Conservation (phyloP, 768 basidiomycete species). For the Piloderma croceum region DNA sequence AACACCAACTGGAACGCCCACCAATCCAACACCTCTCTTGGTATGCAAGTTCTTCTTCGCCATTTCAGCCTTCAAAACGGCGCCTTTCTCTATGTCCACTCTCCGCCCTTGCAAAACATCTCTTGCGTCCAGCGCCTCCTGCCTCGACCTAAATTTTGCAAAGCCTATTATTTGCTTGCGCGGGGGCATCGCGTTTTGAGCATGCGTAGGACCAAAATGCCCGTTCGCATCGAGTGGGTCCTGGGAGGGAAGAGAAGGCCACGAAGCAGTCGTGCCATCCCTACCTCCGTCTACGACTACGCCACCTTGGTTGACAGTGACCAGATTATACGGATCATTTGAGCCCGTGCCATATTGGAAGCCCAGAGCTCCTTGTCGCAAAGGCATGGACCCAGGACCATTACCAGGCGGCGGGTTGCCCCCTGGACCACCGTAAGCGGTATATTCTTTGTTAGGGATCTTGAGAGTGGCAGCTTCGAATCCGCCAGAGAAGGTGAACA, state of each 20-base stretch:
- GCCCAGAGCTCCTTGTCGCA: slow-evolving; percentile 21
- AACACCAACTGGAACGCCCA: slow-evolving; percentile 20
- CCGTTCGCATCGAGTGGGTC: background rate
- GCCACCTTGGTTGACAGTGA: slow-evolving; percentile 77
- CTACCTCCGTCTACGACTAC: slow-evolving; percentile 75
- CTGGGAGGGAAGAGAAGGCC: slow-evolving; percentile 35
- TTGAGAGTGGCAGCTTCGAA: slow-evolving; percentile 98
- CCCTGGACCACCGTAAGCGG: slow-evolving; percentile 69
- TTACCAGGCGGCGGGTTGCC: slow-evolving; percentile 32
- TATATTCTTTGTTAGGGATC: slow-evolving; percentile 89
- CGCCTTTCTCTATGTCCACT: slow-evolving; percentile 90
- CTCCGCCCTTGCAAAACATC: slow-evolving; percentile 85
- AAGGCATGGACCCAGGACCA: slow-evolving; percentile 13
- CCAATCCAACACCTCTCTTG: slow-evolving; percentile 74
- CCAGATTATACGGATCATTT: slow-evolving; percentile 80
- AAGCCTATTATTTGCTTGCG: slow-evolving; percentile 98
- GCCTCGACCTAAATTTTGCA: slow-evolving; percentile 86
- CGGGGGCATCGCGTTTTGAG: slow-evolving; percentile 46
- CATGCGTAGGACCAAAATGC: too few species aligned
- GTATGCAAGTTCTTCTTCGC: slow-evolving; percentile 99
- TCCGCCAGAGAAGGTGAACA: slow-evolving; percentile 94
- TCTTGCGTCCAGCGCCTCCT: slow-evolving; percentile 81
- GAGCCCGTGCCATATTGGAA: slow-evolving; percentile 43
- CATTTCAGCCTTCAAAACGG: slow-evolving; percentile 96
- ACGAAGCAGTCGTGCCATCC: slow-evolving; percentile 66